These are phyloP conservation scores for Hypoxylon sp. DNA, from an alignment of 2,329 filamentous ascomycete species.

Conservation along the genomic window DNA sequence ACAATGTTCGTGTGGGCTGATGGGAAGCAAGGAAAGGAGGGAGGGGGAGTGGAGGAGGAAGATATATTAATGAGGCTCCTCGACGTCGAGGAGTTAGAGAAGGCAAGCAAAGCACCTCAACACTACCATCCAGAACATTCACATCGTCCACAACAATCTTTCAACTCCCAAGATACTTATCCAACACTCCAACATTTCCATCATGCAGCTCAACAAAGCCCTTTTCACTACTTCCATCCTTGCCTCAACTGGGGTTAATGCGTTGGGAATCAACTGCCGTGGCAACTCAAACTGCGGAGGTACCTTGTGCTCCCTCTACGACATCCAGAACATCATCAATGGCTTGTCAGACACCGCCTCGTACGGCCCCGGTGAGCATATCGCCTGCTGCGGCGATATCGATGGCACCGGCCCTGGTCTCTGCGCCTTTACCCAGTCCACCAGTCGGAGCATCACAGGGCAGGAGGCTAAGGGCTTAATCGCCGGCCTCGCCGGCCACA, in stretches of 20 bases:
- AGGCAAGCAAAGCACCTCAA: neutral
- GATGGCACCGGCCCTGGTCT: neutral
- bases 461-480: neutral
- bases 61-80: neutral
- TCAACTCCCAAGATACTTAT: no score
- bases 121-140: no score
- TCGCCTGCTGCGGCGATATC: neutral
- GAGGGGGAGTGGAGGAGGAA: neutral
- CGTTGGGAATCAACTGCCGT: neutral
- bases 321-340: conserved; percentile 1
- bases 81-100: neutral
- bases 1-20: neutral
- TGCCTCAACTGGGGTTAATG: neutral
- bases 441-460: neutral
- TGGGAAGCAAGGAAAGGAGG: neutral
- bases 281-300: neutral
- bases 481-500: neutral
- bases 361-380: neutral
- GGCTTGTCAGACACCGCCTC: neutral
- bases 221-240: neutral
- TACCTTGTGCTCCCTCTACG: neutral
- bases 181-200: neutral
- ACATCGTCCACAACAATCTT: neutral
- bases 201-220: neutral
- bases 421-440: neutral